Evolutionary conservation across 805 yeast genomes (phyloP), one percentile per base, ranked within the genome.

Genomic region (Maudiozyma bulderi): DNA sequence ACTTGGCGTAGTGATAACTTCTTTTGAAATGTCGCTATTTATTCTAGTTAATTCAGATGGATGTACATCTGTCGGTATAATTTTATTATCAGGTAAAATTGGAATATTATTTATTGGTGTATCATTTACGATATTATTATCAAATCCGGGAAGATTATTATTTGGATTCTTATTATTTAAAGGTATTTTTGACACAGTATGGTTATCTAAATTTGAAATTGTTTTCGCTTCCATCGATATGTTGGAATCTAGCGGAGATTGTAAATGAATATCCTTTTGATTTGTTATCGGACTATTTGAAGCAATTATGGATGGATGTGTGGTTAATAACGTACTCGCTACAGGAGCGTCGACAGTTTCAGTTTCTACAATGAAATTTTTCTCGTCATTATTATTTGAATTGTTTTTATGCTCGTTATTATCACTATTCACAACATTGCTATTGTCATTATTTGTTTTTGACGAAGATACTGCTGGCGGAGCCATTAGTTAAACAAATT

Each of bases 291-390:
- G 7, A n/a, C 15, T n/a, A n/a, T 35, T 15, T 35, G 14, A 8
- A 5, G 38, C 15, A 35, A 35, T 35, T 7, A 35, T 35, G 8
- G 38, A 35, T 6, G 15, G 8, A 35, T 35, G 13, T n/a, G 13
- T 35, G 14, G 15, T 13, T 34, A 14, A 14, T 55, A 43, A 67
- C 50, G 43, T 72, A 67, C 44, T 72, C 63, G 51, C 43, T 2
- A 53, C 52, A 2, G 72, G 63, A 1, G 81, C 74, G 39, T 79
- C 74, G 14, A 80, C 82, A 0, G 82, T 78, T 56, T 80, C 85
- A 0, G 82, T 77, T 55, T 80, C 85, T 32, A 80, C 85, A 31
- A 76, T 75, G 72, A 77, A 72, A 26, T 67, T 60, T 45, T 66
- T 44, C 32, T 48, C 45, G n/a, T 37, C 47, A 30, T 29, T 29